Conservation (phyloP, 257 asterid genomes). For the Lantana camara region DNA sequence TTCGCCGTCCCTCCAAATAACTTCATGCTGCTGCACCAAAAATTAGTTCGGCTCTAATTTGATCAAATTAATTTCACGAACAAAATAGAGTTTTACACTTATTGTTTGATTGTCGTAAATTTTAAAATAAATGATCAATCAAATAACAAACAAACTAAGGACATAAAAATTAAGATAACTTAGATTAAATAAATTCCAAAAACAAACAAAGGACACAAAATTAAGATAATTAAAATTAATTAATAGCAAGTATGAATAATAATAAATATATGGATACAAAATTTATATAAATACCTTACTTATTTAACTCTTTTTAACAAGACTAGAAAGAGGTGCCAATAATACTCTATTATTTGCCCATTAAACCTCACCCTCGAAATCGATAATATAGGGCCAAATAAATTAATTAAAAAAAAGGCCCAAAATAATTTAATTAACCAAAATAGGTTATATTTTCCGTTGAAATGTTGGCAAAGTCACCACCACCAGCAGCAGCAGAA, state of each 20-base stretch:
- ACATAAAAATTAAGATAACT: too few relatives aligned
- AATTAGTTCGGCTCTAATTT: too few relatives aligned
- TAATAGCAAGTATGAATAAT: not conserved
- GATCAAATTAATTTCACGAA: too few relatives aligned
- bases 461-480: constrained; percentile 51
- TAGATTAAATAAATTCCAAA: not conserved
- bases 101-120: too few relatives aligned
- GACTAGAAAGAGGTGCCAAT: constrained; percentile 9
- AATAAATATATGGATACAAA: constrained; percentile 16
- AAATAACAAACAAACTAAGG: too few relatives aligned
- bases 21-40: constrained; percentile 2
- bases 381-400: not conserved
- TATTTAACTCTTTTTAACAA: constrained; percentile 7
- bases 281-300: constrained; percentile 11
- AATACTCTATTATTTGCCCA: constrained; percentile 28
- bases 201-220: not conserved
- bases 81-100: too few relatives aligned
- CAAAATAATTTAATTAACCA: constrained; percentile 40
- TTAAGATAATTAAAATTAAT: not conserved
- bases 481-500: constrained; percentile 32
- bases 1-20: not conserved
- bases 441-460: constrained; percentile 59
- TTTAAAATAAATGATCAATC: too few relatives aligned
- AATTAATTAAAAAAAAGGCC: constrained; percentile 24
- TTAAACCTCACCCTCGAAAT: constrained; percentile 13